phyloP scores from a whole-genome alignment of 1,284 basidiomycete genomes.

The Malassezia brasiliensis region DNA sequence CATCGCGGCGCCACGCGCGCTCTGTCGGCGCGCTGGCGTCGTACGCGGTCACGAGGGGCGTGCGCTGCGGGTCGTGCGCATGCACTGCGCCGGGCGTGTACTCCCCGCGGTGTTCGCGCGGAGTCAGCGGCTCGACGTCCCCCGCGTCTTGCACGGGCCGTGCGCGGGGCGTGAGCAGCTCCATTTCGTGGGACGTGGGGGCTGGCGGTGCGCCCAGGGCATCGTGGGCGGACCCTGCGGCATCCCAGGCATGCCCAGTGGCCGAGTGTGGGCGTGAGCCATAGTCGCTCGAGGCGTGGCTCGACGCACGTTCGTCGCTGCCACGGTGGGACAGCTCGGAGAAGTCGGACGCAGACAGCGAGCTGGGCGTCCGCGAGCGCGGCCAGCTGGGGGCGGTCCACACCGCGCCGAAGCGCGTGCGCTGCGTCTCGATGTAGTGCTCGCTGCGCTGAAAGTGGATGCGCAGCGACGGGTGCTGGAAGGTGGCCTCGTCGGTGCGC shows the following conservation, averaged over 20 bases:
- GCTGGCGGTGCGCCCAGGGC: too few species aligned
- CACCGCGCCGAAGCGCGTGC: conserved; percentile 5
- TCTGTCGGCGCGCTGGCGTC: background rate
- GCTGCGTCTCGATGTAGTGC: conserved; percentile 9
- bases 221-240: background rate
- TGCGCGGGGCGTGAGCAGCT: conserved; percentile 8
- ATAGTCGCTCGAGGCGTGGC: background rate
- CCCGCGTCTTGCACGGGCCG: conserved; percentile 1
- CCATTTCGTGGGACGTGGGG: background rate
- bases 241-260: background rate
- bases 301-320: background rate
- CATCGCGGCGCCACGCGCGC: background rate
- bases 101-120: background rate
- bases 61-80: conserved; percentile 2
- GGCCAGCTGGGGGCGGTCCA: background rate
- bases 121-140: conserved; percentile 4
- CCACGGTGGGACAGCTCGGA: background rate
- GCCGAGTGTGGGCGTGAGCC: background rate
- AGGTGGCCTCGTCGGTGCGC: conserved; percentile 10
- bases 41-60: conserved; percentile 2
- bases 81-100: background rate
- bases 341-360: conserved; percentile 1
- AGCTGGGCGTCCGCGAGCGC: conserved; percentile 6
- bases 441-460: conserved; percentile 29
- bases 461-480: conserved; percentile 38